Evolutionary conservation across 495 filamentous ascomycete species (phyloP).

Genomic region (Aspergillus panamensis): DNA sequence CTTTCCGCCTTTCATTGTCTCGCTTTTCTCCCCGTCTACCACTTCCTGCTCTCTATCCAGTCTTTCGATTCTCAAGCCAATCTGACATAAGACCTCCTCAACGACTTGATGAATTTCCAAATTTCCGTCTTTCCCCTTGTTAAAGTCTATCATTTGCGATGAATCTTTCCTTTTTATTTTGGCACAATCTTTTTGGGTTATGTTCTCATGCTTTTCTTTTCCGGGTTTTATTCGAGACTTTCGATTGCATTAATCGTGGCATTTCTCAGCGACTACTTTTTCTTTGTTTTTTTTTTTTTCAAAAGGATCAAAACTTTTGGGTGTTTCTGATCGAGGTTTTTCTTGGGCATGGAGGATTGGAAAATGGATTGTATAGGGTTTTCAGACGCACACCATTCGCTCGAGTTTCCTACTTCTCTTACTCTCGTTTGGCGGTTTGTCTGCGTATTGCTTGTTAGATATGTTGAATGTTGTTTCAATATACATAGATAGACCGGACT

Average conservation of each 20-base stretch:
- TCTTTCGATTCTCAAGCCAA: slow-evolving; percentile 5
- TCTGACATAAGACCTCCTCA: slow-evolving; percentile 15
- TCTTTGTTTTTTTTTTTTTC: slow-evolving; percentile 12
- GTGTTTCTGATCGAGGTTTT: slow-evolving; percentile 15
- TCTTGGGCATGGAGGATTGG: slow-evolving; percentile 23
- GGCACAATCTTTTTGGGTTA: slow-evolving; percentile 5
- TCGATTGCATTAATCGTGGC: slow-evolving; percentile 30
- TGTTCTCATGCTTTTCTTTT: slow-evolving; percentile 12
- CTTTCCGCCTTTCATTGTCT: neutral
- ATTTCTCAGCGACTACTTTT: slow-evolving; percentile 38
- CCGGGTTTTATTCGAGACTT: slow-evolving; percentile 6
- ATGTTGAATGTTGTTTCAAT: slow-evolving; percentile 5
- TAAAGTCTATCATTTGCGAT: slow-evolving; percentile 12
- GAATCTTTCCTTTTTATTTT: slow-evolving; percentile 9
- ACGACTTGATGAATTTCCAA: slow-evolving; percentile 25
- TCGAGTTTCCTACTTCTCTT: slow-evolving; percentile 16
- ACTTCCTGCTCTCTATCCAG: neutral
- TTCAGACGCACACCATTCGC: slow-evolving; percentile 21
- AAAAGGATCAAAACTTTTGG: slow-evolving; percentile 22
- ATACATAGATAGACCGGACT: slow-evolving; percentile 14
- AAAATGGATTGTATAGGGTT: slow-evolving; percentile 18
- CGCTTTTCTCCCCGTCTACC: slow-evolving; percentile 11
- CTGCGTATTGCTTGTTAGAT: neutral
- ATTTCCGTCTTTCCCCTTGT: slow-evolving; percentile 8
- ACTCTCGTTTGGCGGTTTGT: slow-evolving; percentile 5